Conservation (phyloP, 2,329 filamentous ascomycete species). For the Calonectria crousiana region DNA sequence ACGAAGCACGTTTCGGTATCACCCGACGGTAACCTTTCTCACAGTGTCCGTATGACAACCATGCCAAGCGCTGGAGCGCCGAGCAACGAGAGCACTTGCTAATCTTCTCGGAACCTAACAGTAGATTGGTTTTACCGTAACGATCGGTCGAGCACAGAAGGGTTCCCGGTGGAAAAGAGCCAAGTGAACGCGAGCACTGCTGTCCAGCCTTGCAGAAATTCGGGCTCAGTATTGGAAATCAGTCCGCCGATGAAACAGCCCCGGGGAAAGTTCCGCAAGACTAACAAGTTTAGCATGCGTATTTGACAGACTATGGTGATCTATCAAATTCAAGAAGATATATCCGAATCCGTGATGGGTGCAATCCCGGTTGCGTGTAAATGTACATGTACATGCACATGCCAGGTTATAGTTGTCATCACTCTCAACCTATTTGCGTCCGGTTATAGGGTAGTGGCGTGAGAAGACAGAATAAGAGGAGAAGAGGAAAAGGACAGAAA, state of each 20-base stretch:
- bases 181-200: slow-evolving; percentile 94
- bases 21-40: slow-evolving; percentile 84
- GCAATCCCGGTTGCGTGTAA: neutral
- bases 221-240: slow-evolving; percentile 46
- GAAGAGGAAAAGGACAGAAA: neutral
- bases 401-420: neutral
- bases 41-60: slow-evolving; percentile 95
- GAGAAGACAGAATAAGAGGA: neutral
- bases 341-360: neutral
- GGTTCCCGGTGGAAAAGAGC: slow-evolving; percentile 91
- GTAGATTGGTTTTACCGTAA: slow-evolving; percentile 87
- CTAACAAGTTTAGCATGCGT: neutral
- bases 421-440: neutral
- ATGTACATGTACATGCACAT: neutral
- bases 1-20: slow-evolving; percentile 97
- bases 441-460: neutral
- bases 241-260: neutral
- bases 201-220: slow-evolving; percentile 74
- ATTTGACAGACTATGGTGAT: neutral
- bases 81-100: slow-evolving; percentile 49
- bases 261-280: neutral
- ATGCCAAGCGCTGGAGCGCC: slow-evolving; percentile 91
- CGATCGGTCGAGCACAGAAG: slow-evolving; percentile 96
- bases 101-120: slow-evolving; percentile 27
- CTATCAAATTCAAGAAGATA: neutral